Percentiles rank a stretch among this genome's conserved stretches.
These are phyloP conservation scores for Pseudogymnoascus sp. DNA, from an alignment of 2,329 filamentous ascomycete genomes.

Conservation along the genomic window DNA sequence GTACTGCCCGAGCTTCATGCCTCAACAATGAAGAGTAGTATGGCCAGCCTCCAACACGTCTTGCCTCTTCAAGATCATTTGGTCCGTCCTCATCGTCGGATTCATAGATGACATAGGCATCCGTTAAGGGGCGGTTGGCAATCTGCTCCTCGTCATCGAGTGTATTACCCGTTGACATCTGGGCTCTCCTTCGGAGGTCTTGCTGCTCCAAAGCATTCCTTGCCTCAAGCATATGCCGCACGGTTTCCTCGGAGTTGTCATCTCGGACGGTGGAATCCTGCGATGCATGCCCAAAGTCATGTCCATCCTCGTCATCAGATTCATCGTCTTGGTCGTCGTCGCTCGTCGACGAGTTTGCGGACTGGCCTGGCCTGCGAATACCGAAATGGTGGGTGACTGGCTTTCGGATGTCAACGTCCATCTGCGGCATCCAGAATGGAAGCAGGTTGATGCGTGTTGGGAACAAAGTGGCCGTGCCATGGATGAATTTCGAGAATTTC, in stretches of 20 bases:
- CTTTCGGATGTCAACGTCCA: constrained; percentile 96
- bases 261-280: constrained; percentile 11
- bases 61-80: constrained; percentile 69
- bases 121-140: constrained; percentile 47
- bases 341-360: constrained; percentile 68
- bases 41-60: constrained; percentile 63
- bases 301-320: constrained; percentile 47
- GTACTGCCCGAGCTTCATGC: constrained; percentile 21
- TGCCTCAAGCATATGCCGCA: constrained; percentile 15
- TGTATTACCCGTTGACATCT: constrained; percentile 29
- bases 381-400: constrained; percentile 82
- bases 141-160: constrained; percentile 81
- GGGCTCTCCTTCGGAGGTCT: constrained; percentile 14
- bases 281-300: constrained; percentile 11
- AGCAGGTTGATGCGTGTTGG: constrained; percentile 80
- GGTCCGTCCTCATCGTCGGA: constrained; percentile 77
- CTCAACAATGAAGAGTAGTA: constrained; percentile 58
- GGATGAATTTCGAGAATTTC: constrained; percentile 99
- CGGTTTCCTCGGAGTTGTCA: constrained; percentile 17
- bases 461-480: constrained; percentile 82
- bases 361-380: constrained; percentile 70
- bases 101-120: constrained; percentile 83
- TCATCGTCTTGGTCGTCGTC: constrained; percentile 65
- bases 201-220: constrained; percentile 20
- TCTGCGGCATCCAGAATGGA: constrained; percentile 97